Percentiles rank a stretch among this genome's conserved stretches.
These are phyloP conservation scores for Marvania coccoides DNA, from an alignment of 139 green algal species.

Conservation along the genomic window DNA sequence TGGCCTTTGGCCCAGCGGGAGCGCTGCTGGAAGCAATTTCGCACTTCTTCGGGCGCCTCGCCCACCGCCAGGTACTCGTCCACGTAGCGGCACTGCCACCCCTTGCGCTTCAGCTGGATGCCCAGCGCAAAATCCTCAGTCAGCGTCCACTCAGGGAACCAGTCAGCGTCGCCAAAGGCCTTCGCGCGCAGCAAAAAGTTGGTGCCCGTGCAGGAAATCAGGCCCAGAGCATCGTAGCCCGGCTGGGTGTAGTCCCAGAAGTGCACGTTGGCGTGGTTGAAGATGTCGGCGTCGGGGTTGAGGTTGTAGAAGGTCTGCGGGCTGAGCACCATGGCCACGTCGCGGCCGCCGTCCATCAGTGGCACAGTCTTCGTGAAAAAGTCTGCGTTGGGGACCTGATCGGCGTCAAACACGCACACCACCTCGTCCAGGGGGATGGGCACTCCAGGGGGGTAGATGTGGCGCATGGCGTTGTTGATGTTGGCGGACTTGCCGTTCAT, in stretches of 20 bases:
- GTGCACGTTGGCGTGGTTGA: conserved; percentile 82
- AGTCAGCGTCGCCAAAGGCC: conserved; percentile 49
- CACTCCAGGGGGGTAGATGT: conserved; percentile 45
- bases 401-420: conserved; percentile 73
- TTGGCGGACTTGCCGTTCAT: conserved; percentile 83
- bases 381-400: conserved; percentile 55
- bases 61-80: conserved; percentile 69
- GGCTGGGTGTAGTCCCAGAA: conserved; percentile 65
- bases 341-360: conserved; percentile 44
- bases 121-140: conserved; percentile 67
- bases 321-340: conserved; percentile 54
- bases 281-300: conserved; percentile 62
- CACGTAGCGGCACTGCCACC: conserved; percentile 60
- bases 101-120: conserved; percentile 59
- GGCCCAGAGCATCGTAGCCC: conserved; percentile 50
- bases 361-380: conserved; percentile 71
- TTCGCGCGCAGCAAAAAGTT: conserved; percentile 63
- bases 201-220: conserved; percentile 61
- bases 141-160: conserved; percentile 69
- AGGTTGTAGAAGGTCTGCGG: conserved; percentile 72
- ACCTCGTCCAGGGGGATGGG: conserved; percentile 52
- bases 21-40: conserved; percentile 78
- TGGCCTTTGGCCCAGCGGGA: conserved; percentile 79
- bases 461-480: conserved; percentile 55
- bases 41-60: conserved; percentile 71